Evolutionary conservation across 352 stramenopile genomes (phyloP), one percentile per base, ranked within the genome.

Genomic region (Phytophthora pisi): DNA sequence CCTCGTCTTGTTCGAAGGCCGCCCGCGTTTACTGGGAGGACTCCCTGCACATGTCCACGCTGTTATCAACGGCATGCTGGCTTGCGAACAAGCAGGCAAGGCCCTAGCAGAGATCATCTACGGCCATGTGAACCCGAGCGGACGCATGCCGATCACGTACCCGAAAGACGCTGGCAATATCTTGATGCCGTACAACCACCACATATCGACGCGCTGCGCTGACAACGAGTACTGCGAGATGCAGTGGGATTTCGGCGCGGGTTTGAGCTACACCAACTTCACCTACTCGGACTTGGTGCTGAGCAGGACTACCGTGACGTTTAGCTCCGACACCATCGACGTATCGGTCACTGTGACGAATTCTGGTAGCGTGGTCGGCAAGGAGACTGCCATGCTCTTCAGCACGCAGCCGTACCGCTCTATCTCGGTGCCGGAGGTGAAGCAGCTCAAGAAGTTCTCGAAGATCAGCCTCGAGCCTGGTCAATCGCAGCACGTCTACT

Each of bases 331-430:
- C 36, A n/a, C 36, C 9, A 43, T 43, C 36, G 36, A 50, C 18
- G n/a, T 50, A n/a, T 50, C 43, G 6, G 18, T 50, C n/a, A 50
- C 43, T 8, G 43, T 50, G 43, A 50, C 43, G 2, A 96, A 95
- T 71, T 83, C 74, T 0, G 89, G 86, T 2, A 47, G 51, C 2
- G 31, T 68, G 5, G 70, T 63, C 11, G 86, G 86, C 4, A 89
- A 93, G 54, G 84, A 96, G 61, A 84, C 74, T 0, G 77, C 92
- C 15, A 80, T 96, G 58, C 61, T 96, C 20, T 90, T 96, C 49
- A 74, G 95, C 38, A 82, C 77, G 8, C 83, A 89, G 58, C 77
- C 82, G 40, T 82, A 78, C 53, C 84, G 82, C 20, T 51, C 64
- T 8, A 81, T 86, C 23, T 77, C 85, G 0, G 72, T 92, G 6